Evolutionary conservation across 192 early-diverging fungal species (phyloP).

Genomic region (Linnemannia exigua): DNA sequence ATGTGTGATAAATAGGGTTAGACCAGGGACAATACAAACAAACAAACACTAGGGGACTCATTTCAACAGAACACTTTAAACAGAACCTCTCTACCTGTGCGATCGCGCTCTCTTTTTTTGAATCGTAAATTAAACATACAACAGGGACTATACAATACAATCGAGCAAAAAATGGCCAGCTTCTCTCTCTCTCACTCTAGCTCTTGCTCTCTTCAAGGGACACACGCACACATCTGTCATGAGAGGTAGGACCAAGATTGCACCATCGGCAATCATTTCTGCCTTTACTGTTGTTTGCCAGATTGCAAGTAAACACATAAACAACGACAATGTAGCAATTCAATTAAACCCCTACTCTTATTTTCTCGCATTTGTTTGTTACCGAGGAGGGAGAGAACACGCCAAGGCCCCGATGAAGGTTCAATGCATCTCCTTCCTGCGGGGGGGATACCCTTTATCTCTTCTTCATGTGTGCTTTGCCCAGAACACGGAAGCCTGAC

Average conservation of each 20-base stretch:
- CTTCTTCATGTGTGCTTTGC: too few relatives aligned
- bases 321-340: neutral
- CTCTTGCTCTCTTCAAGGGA: neutral
- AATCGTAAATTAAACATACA: neutral
- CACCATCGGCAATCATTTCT: neutral
- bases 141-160: neutral
- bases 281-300: neutral
- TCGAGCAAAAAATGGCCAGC: neutral
- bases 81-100: neutral
- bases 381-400: neutral
- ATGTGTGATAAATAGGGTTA: neutral
- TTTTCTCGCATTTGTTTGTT: slow-evolving; percentile 6
- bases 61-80: too few relatives aligned
- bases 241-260: neutral
- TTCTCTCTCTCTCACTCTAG: neutral
- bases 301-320: neutral
- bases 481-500: neutral
- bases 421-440: too few relatives aligned
- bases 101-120: neutral
- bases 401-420: neutral
- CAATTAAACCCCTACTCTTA: neutral
- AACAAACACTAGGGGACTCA: too few relatives aligned
- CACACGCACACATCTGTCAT: neutral
- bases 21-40: neutral
- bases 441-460: too few relatives aligned